Evolutionary conservation across 139 green algal species (phyloP).

Genomic region (Chlamydomonas urium): DNA sequence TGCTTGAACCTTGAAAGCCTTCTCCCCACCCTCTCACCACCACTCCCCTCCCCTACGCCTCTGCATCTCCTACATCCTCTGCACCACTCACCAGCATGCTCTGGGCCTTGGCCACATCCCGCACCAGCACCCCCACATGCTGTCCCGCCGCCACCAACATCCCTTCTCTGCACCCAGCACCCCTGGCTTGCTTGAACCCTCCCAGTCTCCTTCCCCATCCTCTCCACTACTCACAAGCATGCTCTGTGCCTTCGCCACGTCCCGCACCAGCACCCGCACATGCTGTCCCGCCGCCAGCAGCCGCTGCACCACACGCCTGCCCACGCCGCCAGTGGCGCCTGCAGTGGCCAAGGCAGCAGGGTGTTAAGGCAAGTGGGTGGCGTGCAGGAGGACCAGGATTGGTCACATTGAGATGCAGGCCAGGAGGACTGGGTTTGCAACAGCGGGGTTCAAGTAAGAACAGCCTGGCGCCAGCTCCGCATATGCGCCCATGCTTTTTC

Average conservation of each 20-base stretch:
- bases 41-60: neutral
- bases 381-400: too few species aligned
- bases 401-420: too few species aligned
- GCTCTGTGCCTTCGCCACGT: slow-evolving; percentile 56
- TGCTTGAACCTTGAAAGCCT: too few species aligned
- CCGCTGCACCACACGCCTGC: slow-evolving; percentile 69
- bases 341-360: neutral
- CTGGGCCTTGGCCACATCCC: slow-evolving; percentile 58
- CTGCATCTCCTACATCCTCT: too few species aligned
- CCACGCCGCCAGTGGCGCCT: slow-evolving; percentile 81
- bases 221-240: slow-evolving; percentile 59
- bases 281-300: slow-evolving; percentile 55
- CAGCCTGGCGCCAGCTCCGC: neutral
- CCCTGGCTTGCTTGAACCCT: too few species aligned
- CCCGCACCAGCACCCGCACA: slow-evolving; percentile 73
- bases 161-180: too few species aligned
- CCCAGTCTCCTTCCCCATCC: neutral
- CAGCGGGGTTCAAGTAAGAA: too few species aligned
- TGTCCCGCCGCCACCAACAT: slow-evolving; percentile 58
- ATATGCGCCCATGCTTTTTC: neutral
- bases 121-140: slow-evolving; percentile 71
- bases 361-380: slow-evolving; percentile 1
- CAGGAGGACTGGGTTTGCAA: too few species aligned
- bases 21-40: too few species aligned
- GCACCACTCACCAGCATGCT: slow-evolving; percentile 61